phyloP scores from a whole-genome alignment of 108 stramenopile species.

The Stephanodiscus triporus region DNA sequence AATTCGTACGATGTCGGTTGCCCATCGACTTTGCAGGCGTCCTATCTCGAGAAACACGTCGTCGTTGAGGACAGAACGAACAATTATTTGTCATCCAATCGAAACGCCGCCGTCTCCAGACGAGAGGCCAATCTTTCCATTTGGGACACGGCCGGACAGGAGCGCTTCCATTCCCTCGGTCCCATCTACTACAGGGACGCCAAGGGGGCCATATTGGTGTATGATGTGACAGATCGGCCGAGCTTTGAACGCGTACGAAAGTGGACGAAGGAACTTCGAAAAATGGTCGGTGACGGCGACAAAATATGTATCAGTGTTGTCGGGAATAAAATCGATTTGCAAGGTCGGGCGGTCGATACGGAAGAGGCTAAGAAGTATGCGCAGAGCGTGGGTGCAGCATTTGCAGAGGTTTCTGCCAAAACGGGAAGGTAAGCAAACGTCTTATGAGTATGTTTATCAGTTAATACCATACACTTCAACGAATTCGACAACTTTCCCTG shows the following conservation, averaged over 20 bases:
- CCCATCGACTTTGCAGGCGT: conserved; percentile 61
- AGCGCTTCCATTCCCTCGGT: conserved; percentile 96
- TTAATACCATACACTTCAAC: no score
- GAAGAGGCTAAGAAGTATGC: conserved; percentile 30
- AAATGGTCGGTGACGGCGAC: conserved; percentile 36
- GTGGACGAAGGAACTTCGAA: conserved; percentile 92
- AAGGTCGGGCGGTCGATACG: conserved; percentile 17
- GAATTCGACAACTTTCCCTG: background rate
- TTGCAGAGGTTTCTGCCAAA: conserved; percentile 83
- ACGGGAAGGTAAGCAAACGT: conserved; percentile 17
- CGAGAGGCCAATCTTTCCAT: conserved; percentile 57
- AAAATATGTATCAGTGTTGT: conserved; percentile 45
- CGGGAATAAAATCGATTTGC: conserved; percentile 53
- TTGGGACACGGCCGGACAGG: conserved; percentile 99
- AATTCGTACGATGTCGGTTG: conserved; percentile 54
- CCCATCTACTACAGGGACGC: conserved; percentile 97
- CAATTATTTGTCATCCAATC: conserved; percentile 6
- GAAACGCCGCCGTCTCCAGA: background rate
- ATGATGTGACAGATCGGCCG: conserved; percentile 95
- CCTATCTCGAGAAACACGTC: conserved; percentile 49
- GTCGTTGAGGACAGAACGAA: conserved; percentile 21
- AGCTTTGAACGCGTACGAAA: conserved; percentile 91
- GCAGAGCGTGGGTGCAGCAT: conserved; percentile 54
- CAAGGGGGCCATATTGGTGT: conserved; percentile 95
- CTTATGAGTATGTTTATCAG: background rate